phyloP scores from a whole-genome alignment of 768 basidiomycete genomes.

The Phylloporus sp. region DNA sequence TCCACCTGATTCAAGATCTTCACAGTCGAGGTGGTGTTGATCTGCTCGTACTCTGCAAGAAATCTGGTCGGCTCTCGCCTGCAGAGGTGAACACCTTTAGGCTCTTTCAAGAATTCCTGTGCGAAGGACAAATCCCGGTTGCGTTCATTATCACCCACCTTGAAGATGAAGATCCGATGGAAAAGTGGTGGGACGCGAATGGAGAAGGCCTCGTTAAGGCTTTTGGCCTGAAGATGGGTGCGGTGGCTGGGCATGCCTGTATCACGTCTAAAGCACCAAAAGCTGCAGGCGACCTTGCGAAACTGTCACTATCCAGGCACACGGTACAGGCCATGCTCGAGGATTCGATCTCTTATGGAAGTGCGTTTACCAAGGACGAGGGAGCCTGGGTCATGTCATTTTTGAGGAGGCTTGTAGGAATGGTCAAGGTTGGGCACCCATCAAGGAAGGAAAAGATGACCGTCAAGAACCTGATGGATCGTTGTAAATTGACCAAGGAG shows the following conservation, averaged over 20 bases:
- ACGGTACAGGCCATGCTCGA: slow-evolving; percentile 18
- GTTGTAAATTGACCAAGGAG: slow-evolving; percentile 15
- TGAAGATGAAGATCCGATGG: slow-evolving; percentile 27
- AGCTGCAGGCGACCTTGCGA: slow-evolving; percentile 4
- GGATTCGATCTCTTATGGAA: slow-evolving; percentile 18
- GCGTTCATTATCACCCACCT: slow-evolving; percentile 38
- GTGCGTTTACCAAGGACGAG: slow-evolving; percentile 12
- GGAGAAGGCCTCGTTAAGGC: slow-evolving; percentile 9
- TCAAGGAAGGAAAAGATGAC: slow-evolving; percentile 9
- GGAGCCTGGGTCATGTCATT: slow-evolving; percentile 22
- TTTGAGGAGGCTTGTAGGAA: slow-evolving; percentile 16
- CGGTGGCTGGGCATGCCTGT: slow-evolving; percentile 26
- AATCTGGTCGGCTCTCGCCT: slow-evolving; percentile 25
- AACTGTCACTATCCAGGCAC: slow-evolving; percentile 12
- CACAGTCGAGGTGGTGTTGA: slow-evolving; percentile 31
- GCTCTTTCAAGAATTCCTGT: slow-evolving; percentile 37
- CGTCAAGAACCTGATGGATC: slow-evolving; percentile 7
- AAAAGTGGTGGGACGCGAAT: slow-evolving; percentile 30
- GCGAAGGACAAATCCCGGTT: slow-evolving; percentile 34
- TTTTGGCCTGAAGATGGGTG: slow-evolving; percentile 7
- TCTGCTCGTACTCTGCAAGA: slow-evolving; percentile 37
- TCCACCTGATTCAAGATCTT: slow-evolving; percentile 28
- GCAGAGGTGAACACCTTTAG: slow-evolving; percentile 29
- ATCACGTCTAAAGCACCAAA: slow-evolving; percentile 20
- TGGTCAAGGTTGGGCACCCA: slow-evolving; percentile 9